Percentiles rank a stretch among this genome's conserved stretches.
Conservation (phyloP, 768 basidiomycete species). For the Kwoniella mangroviensis region DNA sequence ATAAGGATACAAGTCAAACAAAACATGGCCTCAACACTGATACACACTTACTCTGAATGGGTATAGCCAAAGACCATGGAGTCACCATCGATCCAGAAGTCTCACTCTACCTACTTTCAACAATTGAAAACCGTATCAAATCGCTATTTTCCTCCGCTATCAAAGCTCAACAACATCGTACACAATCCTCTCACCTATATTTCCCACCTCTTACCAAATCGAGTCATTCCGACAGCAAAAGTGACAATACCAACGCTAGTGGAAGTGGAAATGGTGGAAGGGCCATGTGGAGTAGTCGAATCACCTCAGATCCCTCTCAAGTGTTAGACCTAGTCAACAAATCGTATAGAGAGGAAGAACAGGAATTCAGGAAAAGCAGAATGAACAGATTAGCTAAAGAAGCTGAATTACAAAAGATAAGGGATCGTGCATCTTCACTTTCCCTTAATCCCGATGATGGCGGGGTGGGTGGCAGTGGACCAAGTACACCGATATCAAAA, state of each 20-base stretch:
- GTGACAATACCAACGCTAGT: not conserved
- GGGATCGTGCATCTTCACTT: conserved; percentile 20
- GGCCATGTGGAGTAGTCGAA: conserved; percentile 36
- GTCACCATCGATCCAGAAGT: conserved; percentile 38
- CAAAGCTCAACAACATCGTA: conserved; percentile 43
- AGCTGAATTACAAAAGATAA: conserved; percentile 28
- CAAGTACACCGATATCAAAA: conserved; percentile 32
- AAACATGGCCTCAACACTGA: not conserved
- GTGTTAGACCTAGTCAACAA: conserved; percentile 35
- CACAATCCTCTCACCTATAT: conserved; percentile 34
- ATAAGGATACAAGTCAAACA: too few relatives aligned
- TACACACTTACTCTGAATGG: not conserved
- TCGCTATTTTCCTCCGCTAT: conserved; percentile 30
- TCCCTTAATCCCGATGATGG: not conserved
- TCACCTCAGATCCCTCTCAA: conserved; percentile 30
- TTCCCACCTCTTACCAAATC: conserved; percentile 14
- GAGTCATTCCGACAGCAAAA: not conserved
- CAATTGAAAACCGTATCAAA: conserved; percentile 44
- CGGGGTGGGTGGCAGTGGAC: conserved; percentile 1
- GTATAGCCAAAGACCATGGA: conserved; percentile 33
- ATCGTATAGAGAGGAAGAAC: conserved; percentile 38
- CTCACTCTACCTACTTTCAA: conserved; percentile 38
- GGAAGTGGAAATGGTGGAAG: conserved; percentile 10
- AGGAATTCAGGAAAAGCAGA: conserved; percentile 32
- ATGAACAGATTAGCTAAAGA: conserved; percentile 40